These are phyloP conservation scores for Neolentinus lepideus DNA, from an alignment of 1,284 basidiomycete genomes.

Conservation along the genomic window DNA sequence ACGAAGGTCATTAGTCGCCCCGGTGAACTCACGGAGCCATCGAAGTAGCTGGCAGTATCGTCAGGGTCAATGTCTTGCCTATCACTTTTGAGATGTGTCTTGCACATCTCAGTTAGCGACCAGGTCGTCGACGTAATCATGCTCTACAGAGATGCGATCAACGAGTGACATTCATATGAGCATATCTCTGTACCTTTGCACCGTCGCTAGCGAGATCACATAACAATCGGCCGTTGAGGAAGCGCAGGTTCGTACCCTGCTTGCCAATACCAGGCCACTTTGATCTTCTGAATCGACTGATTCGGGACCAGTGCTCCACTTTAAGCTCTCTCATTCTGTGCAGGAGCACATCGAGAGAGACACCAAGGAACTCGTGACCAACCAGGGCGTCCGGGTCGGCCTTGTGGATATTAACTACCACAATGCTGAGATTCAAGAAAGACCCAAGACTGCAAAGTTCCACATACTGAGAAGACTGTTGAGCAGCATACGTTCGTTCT, in stretches of 20 bases:
- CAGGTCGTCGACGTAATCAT: constrained; percentile 96
- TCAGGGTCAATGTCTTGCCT: constrained; percentile 95
- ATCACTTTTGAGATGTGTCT: constrained; percentile 79
- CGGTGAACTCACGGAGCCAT: constrained; percentile 74
- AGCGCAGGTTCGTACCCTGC: constrained; percentile 80
- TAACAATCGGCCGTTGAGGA: constrained; percentile 82
- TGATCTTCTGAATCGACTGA: constrained; percentile 87
- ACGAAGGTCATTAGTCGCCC: constrained; percentile 85
- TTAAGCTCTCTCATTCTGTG: constrained; percentile 89
- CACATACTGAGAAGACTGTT: constrained; percentile 69
- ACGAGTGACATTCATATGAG: neutral
- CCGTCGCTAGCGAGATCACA: constrained; percentile 94
- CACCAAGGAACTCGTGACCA: constrained; percentile 93
- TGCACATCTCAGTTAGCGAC: constrained; percentile 97
- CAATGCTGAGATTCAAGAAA: constrained; percentile 1
- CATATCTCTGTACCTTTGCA: constrained; percentile 61
- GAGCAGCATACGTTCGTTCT: constrained; percentile 82
- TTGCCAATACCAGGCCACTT: constrained; percentile 79
- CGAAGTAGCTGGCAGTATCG: constrained; percentile 89
- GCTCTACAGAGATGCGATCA: constrained; percentile 38
- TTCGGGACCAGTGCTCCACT: constrained; percentile 88
- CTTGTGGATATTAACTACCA: constrained; percentile 70
- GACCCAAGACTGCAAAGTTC: too few relatives aligned
- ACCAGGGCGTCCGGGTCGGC: constrained; percentile 94
- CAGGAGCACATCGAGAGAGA: constrained; percentile 85